Conservation (phyloP, 805 yeast species). For the Monosporozyma yasuniensis region DNA sequence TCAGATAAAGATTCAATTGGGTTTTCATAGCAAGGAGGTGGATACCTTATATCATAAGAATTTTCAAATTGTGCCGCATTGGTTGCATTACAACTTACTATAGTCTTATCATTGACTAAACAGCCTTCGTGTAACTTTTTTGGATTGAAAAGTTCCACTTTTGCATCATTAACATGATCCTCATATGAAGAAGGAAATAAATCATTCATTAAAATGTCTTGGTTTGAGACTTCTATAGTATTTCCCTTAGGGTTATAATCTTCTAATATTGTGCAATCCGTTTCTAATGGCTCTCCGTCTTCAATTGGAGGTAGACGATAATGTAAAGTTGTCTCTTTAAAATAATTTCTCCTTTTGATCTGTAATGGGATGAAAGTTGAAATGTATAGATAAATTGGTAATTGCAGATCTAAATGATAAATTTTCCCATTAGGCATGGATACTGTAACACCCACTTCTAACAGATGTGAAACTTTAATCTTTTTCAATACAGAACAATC, state of each 20-base stretch:
- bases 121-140: not conserved
- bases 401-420: conserved; percentile 82
- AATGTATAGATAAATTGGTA: conserved; percentile 70
- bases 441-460: conserved; percentile 71
- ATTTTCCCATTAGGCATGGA: conserved; percentile 86
- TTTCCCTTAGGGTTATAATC: not conserved
- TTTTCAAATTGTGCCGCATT: not conserved
- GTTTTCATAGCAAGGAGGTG: not conserved
- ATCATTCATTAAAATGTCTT: not conserved
- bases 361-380: conserved; percentile 71
- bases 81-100: not conserved
- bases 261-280: not conserved
- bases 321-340: not conserved
- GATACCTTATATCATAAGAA: not conserved
- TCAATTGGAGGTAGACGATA: not conserved
- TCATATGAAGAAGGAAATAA: not conserved
- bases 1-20: not conserved
- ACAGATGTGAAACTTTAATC: conserved; percentile 79
- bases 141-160: not conserved
- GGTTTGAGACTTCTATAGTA: not conserved
- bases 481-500: conserved; percentile 67
- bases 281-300: not conserved
- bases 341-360: conserved; percentile 13
- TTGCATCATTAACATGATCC: not conserved
- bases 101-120: not conserved